Evolutionary conservation across 805 yeast species (phyloP), one percentile per base, ranked within the genome.

Genomic region (Candida incommunis): DNA sequence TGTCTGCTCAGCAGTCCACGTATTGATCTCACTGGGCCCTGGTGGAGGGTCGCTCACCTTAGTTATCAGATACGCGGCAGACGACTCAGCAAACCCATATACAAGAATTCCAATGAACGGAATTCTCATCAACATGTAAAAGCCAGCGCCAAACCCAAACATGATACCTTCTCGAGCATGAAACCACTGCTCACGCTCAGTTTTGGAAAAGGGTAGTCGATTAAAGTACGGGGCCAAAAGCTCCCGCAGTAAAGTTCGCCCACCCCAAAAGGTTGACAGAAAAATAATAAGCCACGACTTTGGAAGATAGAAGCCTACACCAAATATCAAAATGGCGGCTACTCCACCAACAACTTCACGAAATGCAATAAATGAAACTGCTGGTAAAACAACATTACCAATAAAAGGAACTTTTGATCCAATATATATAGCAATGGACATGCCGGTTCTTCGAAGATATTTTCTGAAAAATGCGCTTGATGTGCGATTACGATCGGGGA

Each of bases 131-230:
- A 73, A 55, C 45, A 62, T 50, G 50, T 64, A 75, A 55, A 67
- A 71, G 41, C 66, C 67, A 5, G 72, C 54, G 2, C 80, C 75
- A 50, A 75, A 75, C 3, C 80, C 81, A 49, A 71, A 70, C 43
- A 78, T 57, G 24, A 72, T 65, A 0, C 80, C 81, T 45, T 72
- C 75, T 34, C 82, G 64, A 13, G 75, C 66, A 11, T 63, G 62
- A 41, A 66, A 59, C 82, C 82, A 76, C 44, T 63, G 67, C 16
- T 64, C 59, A 37, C 64, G 62, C 44, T 72, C 73, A n/a, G 59
- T 50, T 3, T 54, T 54, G 5, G 57, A 48, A 46, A 74, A 69
- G 11, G 73, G 71, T 20, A 75, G 60, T 11, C 71, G 60, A 7
- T 63, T 52, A 55, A 76, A 72, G 54, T 73, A 76, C 3, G 80